Evolutionary conservation across 169 alveolate genomes (phyloP), one percentile per base, ranked within the genome.

Genomic region (Plasmodium vinckei): DNA sequence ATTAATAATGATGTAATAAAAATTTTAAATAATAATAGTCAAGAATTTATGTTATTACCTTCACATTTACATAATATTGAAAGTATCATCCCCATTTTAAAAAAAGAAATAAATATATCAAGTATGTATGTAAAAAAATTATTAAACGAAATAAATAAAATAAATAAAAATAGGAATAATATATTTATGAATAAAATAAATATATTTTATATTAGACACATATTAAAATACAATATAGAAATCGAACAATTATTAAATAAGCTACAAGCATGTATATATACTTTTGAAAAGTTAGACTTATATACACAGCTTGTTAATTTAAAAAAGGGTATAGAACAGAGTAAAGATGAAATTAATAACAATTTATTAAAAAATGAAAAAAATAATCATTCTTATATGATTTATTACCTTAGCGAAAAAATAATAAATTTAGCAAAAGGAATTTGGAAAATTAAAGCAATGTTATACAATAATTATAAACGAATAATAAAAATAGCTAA

Each of bases 41-140:
- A 69, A 9, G 91, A 65, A 42, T 86, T 86, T 86, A 70, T 86
- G 91, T 65, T 57, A 21, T 65, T 86, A 70, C 91, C 91, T 3
- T 69, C 91, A 13, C 69, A 86, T 64, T 60, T 86, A 46, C 69
- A 86, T 69, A 9, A 25, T 13, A 86, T 86, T 17, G 91, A 86
- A 86, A 68, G 59, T 42, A 70, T 70, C 15, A 86, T 86, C 17
- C 91, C 91, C 19, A 6, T 47, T 27, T 71, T 86, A 25, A 64
- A 70, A 53, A 86, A 57, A 71, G 87, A 86, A 23, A 53, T 86
- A 1, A 64, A 46, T 46, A 15, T 60, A 13, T 86, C 91, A 4
- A 69, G 59, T 23, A 56, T n/a, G 21, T 70, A 33, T 86, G 69
- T 86, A 17, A 46, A 68, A 33, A 53, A 57, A n/a, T 72, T 68